A percentile compares a stretch with the other conserved stretches of the same genome.
phyloP scores from a whole-genome alignment of 2,329 filamentous ascomycete species.

The Verticillium zaregamsianum region DNA sequence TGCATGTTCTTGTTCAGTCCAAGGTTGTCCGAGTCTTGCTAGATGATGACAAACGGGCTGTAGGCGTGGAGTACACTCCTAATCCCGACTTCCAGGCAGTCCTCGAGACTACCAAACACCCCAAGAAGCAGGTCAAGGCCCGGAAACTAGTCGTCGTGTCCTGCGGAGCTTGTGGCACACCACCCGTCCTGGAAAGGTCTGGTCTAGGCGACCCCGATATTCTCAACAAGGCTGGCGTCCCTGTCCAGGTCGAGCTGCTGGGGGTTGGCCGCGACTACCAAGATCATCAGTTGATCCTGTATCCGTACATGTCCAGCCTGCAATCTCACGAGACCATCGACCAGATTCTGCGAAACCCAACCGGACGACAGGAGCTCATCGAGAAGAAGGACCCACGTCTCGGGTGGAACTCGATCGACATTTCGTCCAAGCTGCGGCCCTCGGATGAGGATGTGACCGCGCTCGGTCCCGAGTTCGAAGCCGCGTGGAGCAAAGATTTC shows the following conservation, averaged over 20 bases:
- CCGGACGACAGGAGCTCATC: conserved; percentile 16
- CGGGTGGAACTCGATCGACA: conserved; percentile 52
- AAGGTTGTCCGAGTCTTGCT: conserved; percentile 36
- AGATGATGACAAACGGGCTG: conserved; percentile 42
- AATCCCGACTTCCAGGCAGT: conserved; percentile 23
- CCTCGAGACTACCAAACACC: conserved; percentile 8
- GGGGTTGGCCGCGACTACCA: conserved; percentile 29
- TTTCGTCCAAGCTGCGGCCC: conserved; percentile 49
- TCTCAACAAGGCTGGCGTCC: conserved; percentile 14
- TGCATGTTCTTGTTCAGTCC: conserved; percentile 26
- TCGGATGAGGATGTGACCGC: conserved; percentile 44
- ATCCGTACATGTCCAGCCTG: conserved; percentile 44
- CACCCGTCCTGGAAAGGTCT: conserved; percentile 46
- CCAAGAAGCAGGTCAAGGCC: conserved; percentile 24
- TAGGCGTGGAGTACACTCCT: conserved; percentile 55
- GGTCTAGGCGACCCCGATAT: conserved; percentile 38
- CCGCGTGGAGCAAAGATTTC: conserved; percentile 49
- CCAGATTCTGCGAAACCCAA: conserved; percentile 17
- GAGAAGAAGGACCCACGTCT: conserved; percentile 28
- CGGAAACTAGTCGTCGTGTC: conserved; percentile 42
- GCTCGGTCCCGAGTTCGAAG: conserved; percentile 45
- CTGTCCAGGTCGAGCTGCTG: conserved; percentile 14
- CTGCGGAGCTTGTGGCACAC: conserved; percentile 38
- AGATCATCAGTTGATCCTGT: conserved; percentile 49
- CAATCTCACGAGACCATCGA: conserved; percentile 39